A percentile compares a stretch with the other conserved stretches of the same genome.
phyloP scores from a whole-genome alignment of 805 yeast genomes.

The Kodamaea kaohsiungensis region DNA sequence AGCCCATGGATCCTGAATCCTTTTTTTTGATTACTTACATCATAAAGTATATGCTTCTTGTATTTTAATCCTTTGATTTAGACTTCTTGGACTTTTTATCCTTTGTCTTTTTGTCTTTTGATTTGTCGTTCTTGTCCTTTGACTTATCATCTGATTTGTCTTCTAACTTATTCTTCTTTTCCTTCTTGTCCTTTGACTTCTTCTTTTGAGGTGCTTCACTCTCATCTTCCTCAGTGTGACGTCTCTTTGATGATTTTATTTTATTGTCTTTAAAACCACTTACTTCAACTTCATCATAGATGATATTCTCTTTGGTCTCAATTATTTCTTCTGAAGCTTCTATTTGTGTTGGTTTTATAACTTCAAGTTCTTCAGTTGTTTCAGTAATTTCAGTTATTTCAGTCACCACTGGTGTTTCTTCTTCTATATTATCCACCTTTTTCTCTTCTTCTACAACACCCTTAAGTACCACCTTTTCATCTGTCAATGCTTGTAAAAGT shows the following conservation, averaged over 20 bases:
- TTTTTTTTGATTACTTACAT: neutral
- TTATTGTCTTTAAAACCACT: neutral
- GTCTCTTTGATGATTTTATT: constrained; percentile 2
- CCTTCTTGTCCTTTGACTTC: constrained; percentile 4
- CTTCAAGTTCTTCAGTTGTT: neutral
- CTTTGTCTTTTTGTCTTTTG: constrained; percentile 13
- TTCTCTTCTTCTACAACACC: constrained; percentile 23
- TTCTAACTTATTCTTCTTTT: constrained; percentile 10
- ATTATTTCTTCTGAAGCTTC: too few species aligned
- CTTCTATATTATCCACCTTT: constrained; percentile 12
- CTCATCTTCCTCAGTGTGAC: neutral
- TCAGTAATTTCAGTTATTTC: constrained; percentile 6
- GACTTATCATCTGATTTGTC: too few species aligned
- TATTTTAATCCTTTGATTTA: neutral
- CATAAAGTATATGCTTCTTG: neutral
- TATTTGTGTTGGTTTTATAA: neutral
- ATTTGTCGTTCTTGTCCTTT: constrained; percentile 8
- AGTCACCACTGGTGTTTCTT: neutral
- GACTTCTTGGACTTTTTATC: constrained; percentile 2
- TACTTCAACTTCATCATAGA: constrained; percentile 7
- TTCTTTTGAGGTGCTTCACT: constrained; percentile 11
- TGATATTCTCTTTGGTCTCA: neutral
- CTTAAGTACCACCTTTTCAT: constrained; percentile 32
- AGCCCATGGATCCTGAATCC: too few species aligned
- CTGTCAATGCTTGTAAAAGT: constrained; percentile 35